Percentiles rank a stretch among this genome's conserved stretches.
Conservation (phyloP, 768 basidiomycete species). For the Coprinopsis sp. region DNA sequence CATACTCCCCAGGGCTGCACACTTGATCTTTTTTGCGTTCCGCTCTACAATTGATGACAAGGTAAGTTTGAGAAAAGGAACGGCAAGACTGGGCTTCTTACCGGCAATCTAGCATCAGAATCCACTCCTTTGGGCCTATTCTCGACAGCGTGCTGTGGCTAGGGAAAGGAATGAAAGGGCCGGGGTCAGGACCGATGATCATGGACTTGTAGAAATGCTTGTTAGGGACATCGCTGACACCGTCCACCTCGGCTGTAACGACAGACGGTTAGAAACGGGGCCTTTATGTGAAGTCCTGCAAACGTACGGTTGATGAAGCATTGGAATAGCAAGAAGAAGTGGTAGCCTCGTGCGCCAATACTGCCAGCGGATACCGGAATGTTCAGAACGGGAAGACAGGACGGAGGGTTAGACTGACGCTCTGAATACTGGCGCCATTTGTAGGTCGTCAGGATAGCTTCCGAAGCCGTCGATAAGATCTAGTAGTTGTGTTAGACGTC, state of each 20-base stretch:
- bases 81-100: slow-evolving; percentile 28
- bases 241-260: slow-evolving; percentile 63
- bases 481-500: neutral
- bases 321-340: slow-evolving; percentile 93
- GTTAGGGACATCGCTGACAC: slow-evolving; percentile 54
- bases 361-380: slow-evolving; percentile 28
- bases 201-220: slow-evolving; percentile 65
- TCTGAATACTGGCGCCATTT: slow-evolving; percentile 66
- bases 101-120: slow-evolving; percentile 83
- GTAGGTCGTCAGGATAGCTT: slow-evolving; percentile 82
- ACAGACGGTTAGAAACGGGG: neutral
- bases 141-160: slow-evolving; percentile 81
- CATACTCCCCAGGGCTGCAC: slow-evolving; percentile 70
- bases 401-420: slow-evolving; percentile 38
- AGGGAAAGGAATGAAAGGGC: slow-evolving; percentile 73
- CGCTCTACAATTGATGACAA: slow-evolving; percentile 44
- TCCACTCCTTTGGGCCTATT: slow-evolving; percentile 70
- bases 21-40: slow-evolving; percentile 83
- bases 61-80: slow-evolving; percentile 7
- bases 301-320: slow-evolving; percentile 73
- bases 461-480: slow-evolving; percentile 72
- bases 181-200: slow-evolving; percentile 62
- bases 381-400: neutral
- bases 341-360: slow-evolving; percentile 83
- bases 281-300: neutral